These are phyloP conservation scores for Eucalyptus sp. DNA, from an alignment of 345 rosid species.

Conservation along the genomic window DNA sequence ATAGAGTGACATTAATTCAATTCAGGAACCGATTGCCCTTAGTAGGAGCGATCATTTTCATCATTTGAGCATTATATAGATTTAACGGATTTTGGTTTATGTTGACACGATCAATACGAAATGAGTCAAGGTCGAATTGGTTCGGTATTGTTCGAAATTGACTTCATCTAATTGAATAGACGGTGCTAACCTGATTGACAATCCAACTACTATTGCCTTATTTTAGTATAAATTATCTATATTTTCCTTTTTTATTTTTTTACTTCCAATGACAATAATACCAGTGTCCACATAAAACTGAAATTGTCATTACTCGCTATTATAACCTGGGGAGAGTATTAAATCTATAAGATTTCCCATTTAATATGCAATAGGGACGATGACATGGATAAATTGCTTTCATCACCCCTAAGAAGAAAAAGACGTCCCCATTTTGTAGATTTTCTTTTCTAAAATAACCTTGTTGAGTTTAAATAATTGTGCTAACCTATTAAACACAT, in stretches of 20 bases:
- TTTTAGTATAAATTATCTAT: too few species aligned
- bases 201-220: not conserved
- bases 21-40: accelerated
- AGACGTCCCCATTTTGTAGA: too few species aligned
- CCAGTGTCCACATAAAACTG: accelerated
- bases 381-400: not conserved
- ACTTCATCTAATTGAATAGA: not conserved
- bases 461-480: not conserved
- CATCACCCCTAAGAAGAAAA: not conserved
- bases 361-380: not conserved
- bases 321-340: not conserved
- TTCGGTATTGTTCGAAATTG: not conserved
- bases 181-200: accelerated
- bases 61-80: accelerated
- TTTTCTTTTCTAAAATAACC: not conserved
- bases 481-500: not conserved
- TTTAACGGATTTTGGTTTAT: not conserved
- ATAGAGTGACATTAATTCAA: too few species aligned
- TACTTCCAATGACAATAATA: too few species aligned
- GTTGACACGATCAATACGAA: accelerated
- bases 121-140: accelerated
- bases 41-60: too few species aligned
- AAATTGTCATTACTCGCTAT: not conserved
- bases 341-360: not conserved
- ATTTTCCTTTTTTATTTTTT: too few species aligned